A percentile compares a stretch with the other conserved stretches of the same genome.
These are phyloP conservation scores for Solanum neorickii DNA, from an alignment of 257 asterid genomes.

Conservation along the genomic window DNA sequence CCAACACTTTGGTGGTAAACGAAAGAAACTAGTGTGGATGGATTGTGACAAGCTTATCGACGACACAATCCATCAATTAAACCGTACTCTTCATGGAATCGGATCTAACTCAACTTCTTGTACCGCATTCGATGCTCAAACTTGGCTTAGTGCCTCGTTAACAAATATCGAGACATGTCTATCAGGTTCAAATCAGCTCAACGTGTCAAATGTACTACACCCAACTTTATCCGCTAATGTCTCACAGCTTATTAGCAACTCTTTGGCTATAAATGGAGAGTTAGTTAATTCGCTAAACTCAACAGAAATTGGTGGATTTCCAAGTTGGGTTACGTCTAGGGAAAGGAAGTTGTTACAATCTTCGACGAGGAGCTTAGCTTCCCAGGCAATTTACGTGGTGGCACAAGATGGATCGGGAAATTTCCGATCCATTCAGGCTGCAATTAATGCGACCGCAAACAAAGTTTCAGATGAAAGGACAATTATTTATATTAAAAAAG, in stretches of 20 bases:
- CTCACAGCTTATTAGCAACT: slow-evolving; percentile 46
- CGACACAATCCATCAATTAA: slow-evolving; percentile 37
- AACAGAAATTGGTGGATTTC: slow-evolving; percentile 10
- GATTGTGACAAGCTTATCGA: slow-evolving; percentile 50
- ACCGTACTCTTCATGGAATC: slow-evolving; percentile 21
- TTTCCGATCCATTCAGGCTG: slow-evolving; percentile 59
- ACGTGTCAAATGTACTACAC: slow-evolving; percentile 31
- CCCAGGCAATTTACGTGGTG: slow-evolving; percentile 39
- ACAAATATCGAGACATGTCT: slow-evolving; percentile 48
- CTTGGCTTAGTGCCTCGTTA: slow-evolving; percentile 74
- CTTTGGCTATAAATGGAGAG: slow-evolving; percentile 43
- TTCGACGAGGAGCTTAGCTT: background rate
- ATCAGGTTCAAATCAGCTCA: slow-evolving; percentile 36
- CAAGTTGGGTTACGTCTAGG: slow-evolving; percentile 27
- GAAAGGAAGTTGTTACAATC: slow-evolving; percentile 42
- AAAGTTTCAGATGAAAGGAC: slow-evolving; percentile 31
- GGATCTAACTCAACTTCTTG: slow-evolving; percentile 9
- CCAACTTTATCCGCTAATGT: slow-evolving; percentile 30
- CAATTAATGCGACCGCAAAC: slow-evolving; percentile 34
- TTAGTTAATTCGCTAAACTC: slow-evolving; percentile 1
- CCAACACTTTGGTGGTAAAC: slow-evolving; percentile 6
- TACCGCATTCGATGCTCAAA: slow-evolving; percentile 38
- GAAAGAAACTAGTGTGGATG: slow-evolving; percentile 12
- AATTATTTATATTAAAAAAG: slow-evolving; percentile 57
- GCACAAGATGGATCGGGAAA: slow-evolving; percentile 59